phyloP scores from a whole-genome alignment of 2,329 filamentous ascomycete genomes.

The Dendryphion nanum region DNA sequence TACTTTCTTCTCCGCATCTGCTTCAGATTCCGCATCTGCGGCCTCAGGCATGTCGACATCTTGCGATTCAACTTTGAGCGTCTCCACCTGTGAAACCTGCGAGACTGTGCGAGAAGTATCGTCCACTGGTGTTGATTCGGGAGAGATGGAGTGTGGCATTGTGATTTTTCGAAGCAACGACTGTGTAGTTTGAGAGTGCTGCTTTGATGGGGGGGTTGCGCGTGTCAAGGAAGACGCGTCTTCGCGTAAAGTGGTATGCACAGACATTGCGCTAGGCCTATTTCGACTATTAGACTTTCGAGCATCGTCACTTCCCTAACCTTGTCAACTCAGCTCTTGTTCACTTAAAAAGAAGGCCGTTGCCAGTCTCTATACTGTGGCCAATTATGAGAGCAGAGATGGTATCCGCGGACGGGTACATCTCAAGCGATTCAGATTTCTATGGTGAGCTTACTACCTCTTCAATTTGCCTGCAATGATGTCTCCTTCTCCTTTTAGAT shows the following conservation, averaged over 20 bases:
- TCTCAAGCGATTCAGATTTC: constrained; percentile 47
- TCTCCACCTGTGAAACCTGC: constrained; percentile 44
- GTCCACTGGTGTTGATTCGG: constrained; percentile 38
- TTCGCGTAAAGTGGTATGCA: no score
- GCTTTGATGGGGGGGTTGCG: no score
- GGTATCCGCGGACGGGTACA: constrained; percentile 32
- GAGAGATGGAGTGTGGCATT: constrained; percentile 50
- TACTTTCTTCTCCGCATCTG: constrained; percentile 31
- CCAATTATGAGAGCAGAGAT: constrained; percentile 28
- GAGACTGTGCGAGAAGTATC: constrained; percentile 36
- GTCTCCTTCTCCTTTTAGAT: no score
- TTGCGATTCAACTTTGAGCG: constrained; percentile 26
- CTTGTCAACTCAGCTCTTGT: no score
- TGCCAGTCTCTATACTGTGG: no score
- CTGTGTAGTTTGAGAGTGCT: background rate
- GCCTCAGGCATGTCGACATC: constrained; percentile 34
- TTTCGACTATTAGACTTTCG: no score
- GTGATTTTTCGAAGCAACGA: constrained; percentile 4
- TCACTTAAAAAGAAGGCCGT: no score
- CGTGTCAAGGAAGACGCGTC: no score
- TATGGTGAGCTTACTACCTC: constrained; percentile 38
- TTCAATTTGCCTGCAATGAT: no score
- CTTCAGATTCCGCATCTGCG: constrained; percentile 26
- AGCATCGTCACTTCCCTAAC: no score
- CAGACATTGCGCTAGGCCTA: no score